These are phyloP conservation scores for Maudiozyma turicensis DNA, from an alignment of 805 yeast genomes.

Conservation along the genomic window DNA sequence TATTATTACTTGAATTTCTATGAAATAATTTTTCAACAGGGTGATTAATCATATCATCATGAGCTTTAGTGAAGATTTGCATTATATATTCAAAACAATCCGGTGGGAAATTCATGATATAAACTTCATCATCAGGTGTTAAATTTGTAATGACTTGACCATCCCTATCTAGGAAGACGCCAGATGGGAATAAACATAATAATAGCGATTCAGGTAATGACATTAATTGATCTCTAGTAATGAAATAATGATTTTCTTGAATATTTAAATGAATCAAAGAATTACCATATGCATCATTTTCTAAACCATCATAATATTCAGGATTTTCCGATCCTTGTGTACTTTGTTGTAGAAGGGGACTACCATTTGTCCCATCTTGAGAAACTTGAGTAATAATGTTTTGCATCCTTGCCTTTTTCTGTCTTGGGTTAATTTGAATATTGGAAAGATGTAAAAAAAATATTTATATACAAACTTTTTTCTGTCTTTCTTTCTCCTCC, in stretches of 20 bases:
- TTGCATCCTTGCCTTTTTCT: conserved; percentile 12
- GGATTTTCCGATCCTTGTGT: background rate
- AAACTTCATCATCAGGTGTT: conserved; percentile 71
- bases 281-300: conserved; percentile 33
- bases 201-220: conserved; percentile 84
- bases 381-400: conserved; percentile 65
- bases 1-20: conserved; percentile 12
- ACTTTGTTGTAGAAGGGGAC: conserved; percentile 3
- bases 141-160: conserved; percentile 73
- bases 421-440: background rate
- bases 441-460: background rate
- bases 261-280: conserved; percentile 69
- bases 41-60: conserved; percentile 40
- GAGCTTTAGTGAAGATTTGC: conserved; percentile 59
- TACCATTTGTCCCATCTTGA: conserved; percentile 26
- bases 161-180: conserved; percentile 68
- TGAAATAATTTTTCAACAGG: conserved; percentile 33
- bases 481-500: no score
- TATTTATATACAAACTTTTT: background rate
- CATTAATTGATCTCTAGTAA: conserved; percentile 83
- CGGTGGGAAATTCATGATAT: conserved; percentile 72
- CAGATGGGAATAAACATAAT: conserved; percentile 81
- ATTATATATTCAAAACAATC: conserved; percentile 78
- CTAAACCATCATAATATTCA: conserved; percentile 4
- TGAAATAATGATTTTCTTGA: conserved; percentile 62